Evolutionary conservation across 495 filamentous ascomycete genomes (phyloP).

Genomic region (Neurospora tetrasperma): DNA sequence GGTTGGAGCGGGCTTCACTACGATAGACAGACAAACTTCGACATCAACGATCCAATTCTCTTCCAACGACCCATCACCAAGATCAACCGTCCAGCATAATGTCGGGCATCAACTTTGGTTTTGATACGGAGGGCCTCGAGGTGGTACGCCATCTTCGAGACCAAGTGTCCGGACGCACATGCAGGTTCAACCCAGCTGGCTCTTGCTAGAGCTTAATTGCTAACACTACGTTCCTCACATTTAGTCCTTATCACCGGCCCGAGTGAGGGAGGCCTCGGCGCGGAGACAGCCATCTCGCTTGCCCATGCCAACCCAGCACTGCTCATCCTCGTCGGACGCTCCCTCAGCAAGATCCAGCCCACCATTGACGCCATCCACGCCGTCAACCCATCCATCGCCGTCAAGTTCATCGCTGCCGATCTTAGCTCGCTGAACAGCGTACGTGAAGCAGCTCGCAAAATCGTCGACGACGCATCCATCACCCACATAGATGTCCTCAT

Average conservation of each 20-base stretch:
- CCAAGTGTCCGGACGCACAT: slow-evolving; percentile 27
- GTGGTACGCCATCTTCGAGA: slow-evolving; percentile 29
- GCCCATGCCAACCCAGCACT: slow-evolving; percentile 30
- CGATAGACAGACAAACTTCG: neutral
- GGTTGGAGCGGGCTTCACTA: neutral
- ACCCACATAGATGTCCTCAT: slow-evolving; percentile 53
- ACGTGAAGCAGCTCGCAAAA: slow-evolving; percentile 37
- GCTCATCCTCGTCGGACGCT: slow-evolving; percentile 35
- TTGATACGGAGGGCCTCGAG: slow-evolving; percentile 22
- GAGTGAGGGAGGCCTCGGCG: slow-evolving; percentile 36
- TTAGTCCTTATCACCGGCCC: slow-evolving; percentile 42
- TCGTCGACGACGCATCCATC: slow-evolving; percentile 35
- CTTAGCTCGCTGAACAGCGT: slow-evolving; percentile 38
- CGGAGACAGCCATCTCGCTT: slow-evolving; percentile 34
- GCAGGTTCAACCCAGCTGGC: slow-evolving; percentile 14
- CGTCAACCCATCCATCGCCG: slow-evolving; percentile 27
- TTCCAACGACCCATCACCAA: neutral
- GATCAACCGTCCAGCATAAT: neutral
- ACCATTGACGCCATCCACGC: slow-evolving; percentile 30
- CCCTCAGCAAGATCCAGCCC: slow-evolving; percentile 27
- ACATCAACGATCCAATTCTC: neutral
- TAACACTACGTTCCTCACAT: neutral
- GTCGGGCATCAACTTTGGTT: neutral
- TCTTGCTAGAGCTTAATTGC: neutral
- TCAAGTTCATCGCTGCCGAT: slow-evolving; percentile 37